Evolutionary conservation across 805 yeast species (phyloP).

Genomic region (Candida ficus): DNA sequence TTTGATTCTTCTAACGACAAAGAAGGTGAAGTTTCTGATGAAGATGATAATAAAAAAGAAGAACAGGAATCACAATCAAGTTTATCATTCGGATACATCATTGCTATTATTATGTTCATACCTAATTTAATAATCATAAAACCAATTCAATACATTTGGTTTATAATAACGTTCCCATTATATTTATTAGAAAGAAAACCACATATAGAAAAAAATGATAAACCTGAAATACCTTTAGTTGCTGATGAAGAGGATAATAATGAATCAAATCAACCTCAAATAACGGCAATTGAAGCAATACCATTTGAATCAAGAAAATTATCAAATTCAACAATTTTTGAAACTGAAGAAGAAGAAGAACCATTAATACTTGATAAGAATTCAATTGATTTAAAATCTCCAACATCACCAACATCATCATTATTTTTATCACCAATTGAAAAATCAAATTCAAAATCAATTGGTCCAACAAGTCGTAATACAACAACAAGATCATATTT

Average conservation of each 20-base stretch:
- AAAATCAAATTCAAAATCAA: neutral
- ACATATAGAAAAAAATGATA: neutral
- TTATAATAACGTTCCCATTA: conserved; percentile 52
- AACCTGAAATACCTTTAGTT: neutral
- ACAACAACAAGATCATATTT: conserved; percentile 11
- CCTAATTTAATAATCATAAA: conserved; percentile 47
- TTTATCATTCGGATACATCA: conserved; percentile 12
- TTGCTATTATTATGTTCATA: conserved; percentile 34
- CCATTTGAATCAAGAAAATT: neutral
- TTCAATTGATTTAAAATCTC: conserved; percentile 18
- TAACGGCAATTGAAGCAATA: too few species aligned
- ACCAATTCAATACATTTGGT: conserved; percentile 48
- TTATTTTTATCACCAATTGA: neutral
- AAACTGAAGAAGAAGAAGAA: conserved; percentile 19
- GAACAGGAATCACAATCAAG: neutral
- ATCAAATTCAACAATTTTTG: conserved; percentile 15
- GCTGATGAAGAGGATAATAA: neutral
- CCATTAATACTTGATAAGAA: conserved; percentile 2
- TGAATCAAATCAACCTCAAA: neutral
- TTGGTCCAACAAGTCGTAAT: neutral
- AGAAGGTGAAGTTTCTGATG: neutral
- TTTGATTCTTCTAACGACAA: neutral
- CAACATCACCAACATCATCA: conserved; percentile 19
- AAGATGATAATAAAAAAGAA: neutral
- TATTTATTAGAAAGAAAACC: conserved; percentile 31